phyloP scores from a whole-genome alignment of 805 yeast genomes.

The Wickerhamiella shivajii region DNA sequence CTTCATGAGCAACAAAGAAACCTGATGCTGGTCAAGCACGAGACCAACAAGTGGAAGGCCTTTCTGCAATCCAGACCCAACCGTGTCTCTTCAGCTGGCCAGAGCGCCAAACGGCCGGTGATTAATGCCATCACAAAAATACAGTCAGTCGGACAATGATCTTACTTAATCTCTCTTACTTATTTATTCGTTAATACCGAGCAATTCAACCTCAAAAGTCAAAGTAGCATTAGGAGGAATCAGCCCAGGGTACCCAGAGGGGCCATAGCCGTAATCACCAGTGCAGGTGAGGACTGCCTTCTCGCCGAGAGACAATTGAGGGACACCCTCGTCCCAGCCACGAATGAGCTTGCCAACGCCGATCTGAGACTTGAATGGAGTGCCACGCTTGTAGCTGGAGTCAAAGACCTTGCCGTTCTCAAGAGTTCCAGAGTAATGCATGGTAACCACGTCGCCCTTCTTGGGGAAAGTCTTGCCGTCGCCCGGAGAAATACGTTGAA shows the following conservation, averaged over 20 bases:
- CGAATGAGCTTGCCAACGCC: slow-evolving; percentile 94
- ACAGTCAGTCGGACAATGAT: slow-evolving; percentile 6
- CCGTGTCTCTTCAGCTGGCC: too few relatives aligned
- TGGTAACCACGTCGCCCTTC: slow-evolving; percentile 76
- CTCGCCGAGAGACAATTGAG: slow-evolving; percentile 83
- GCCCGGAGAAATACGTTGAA: slow-evolving; percentile 31
- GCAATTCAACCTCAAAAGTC: slow-evolving; percentile 32
- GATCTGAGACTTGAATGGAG: slow-evolving; percentile 85
- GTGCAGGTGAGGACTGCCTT: slow-evolving; percentile 87
- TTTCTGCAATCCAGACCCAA: too few relatives aligned
- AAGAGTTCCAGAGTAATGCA: slow-evolving; percentile 90
- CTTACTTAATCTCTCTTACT: not conserved
- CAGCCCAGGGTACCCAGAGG: slow-evolving; percentile 89
- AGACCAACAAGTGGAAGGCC: too few relatives aligned
- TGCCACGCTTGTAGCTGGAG: slow-evolving; percentile 87
- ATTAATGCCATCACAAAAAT: slow-evolving; percentile 5
- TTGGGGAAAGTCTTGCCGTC: slow-evolving; percentile 81
- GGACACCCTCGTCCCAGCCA: slow-evolving; percentile 95
- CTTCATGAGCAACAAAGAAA: too few relatives aligned
- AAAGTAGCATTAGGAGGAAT: slow-evolving; percentile 95
- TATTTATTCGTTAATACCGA: slow-evolving; percentile 17
- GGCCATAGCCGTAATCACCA: slow-evolving; percentile 86
- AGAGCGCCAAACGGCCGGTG: too few relatives aligned
- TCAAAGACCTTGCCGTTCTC: slow-evolving; percentile 94
- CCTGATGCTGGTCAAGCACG: too few relatives aligned